Evolutionary conservation across 2,329 filamentous ascomycete genomes (phyloP).

Genomic region (Curvularia hawaiiensis): DNA sequence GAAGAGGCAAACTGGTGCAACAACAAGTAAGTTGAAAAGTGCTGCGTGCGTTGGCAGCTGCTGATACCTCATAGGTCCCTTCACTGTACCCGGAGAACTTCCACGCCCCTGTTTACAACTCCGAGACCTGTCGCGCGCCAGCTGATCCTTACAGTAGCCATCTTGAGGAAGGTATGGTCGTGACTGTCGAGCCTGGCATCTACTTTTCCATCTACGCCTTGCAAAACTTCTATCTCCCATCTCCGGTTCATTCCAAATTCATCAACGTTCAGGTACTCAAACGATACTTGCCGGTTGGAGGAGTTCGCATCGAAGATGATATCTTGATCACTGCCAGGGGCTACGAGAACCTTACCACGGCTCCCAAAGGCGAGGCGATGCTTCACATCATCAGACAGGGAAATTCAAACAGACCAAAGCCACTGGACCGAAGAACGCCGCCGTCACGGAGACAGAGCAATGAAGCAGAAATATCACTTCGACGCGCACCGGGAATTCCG

Average conservation of each 20-base stretch:
- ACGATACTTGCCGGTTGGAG: conserved; percentile 81
- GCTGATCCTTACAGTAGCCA: conserved; percentile 41
- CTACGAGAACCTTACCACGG: conserved; percentile 74
- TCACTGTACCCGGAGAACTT: conserved; percentile 42
- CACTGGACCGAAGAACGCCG: not conserved
- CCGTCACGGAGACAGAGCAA: not conserved
- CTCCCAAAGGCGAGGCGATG: conserved; percentile 70
- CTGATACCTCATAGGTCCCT: conserved; percentile 30
- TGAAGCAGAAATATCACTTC: conserved; percentile 17
- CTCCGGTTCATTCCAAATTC: conserved; percentile 73
- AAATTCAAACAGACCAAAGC: conserved; percentile 9
- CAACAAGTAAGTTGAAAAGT: conserved; percentile 27
- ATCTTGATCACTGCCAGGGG: conserved; percentile 72
- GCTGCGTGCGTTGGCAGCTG: not conserved
- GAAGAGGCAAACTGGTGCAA: conserved; percentile 27
- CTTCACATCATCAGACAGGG: conserved; percentile 58
- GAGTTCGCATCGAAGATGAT: conserved; percentile 75
- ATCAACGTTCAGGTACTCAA: conserved; percentile 77
- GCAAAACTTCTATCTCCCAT: conserved; percentile 71
- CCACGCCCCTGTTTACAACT: conserved; percentile 40
- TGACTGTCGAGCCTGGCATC: conserved; percentile 62
- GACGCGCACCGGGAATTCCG: conserved; percentile 37
- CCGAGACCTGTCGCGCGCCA: conserved; percentile 38
- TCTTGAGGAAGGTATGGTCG: conserved; percentile 60
- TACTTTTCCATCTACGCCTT: conserved; percentile 95